These are phyloP conservation scores for Medicago arabica DNA, from an alignment of 306 rosid genomes.

Conservation along the genomic window DNA sequence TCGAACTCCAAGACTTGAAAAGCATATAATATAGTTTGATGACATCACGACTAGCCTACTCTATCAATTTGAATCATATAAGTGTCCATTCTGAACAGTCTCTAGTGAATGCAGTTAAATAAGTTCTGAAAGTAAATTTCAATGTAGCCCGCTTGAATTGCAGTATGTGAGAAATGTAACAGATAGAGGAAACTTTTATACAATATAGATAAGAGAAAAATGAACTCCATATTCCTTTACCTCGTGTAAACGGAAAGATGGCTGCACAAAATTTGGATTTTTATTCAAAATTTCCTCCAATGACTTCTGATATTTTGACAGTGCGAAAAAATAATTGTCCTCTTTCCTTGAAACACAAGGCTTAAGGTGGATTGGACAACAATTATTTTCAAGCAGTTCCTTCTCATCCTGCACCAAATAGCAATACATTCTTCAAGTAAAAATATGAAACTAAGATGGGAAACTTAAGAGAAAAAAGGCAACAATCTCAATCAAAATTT, in stretches of 20 bases:
- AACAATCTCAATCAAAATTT: constrained; percentile 25
- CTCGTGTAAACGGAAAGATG: constrained; percentile 84
- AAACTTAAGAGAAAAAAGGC: constrained; percentile 25
- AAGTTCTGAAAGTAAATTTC: constrained; percentile 28
- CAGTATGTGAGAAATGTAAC: neutral
- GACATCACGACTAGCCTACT: constrained; percentile 12
- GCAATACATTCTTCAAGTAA: constrained; percentile 27
- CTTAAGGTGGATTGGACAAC: constrained; percentile 89
- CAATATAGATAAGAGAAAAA: constrained; percentile 26
- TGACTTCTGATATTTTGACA: constrained; percentile 79
- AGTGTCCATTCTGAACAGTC: constrained; percentile 28
- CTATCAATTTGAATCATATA: constrained; percentile 5
- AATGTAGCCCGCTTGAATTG: constrained; percentile 18
- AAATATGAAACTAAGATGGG: constrained; percentile 26
- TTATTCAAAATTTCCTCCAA: constrained; percentile 71
- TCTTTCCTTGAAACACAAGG: constrained; percentile 92
- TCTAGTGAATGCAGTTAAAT: constrained; percentile 21
- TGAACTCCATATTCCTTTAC: constrained; percentile 48
- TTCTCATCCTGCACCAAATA: constrained; percentile 78
- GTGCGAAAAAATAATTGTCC: constrained; percentile 89
- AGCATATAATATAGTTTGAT: neutral
- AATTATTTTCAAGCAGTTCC: constrained; percentile 78
- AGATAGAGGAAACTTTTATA: neutral
- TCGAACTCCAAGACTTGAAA: constrained; percentile 1
- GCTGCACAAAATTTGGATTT: constrained; percentile 88